Base-by-base conservation (phyloP, 2,329 filamentous ascomycete genomes). In the Epichloe coenophiala region DNA sequence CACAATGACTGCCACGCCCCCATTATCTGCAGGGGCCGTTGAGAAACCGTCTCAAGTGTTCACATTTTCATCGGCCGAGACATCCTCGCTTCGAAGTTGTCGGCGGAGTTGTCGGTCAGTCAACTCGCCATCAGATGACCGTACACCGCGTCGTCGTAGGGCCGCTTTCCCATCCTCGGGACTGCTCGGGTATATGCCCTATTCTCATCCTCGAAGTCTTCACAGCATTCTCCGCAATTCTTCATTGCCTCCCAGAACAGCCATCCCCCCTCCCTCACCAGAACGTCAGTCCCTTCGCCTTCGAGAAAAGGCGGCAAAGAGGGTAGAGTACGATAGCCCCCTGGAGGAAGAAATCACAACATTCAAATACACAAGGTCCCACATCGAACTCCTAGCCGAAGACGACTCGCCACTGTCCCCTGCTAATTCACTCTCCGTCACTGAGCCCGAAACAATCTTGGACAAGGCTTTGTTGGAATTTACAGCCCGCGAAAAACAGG, bases 141-240 rank as follows among this genome's bases (percentile, higher is more conserved):
- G 51, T 15, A 42, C 54, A 31, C 49, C 54, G 17, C 45, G 48
- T 43, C 56, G 54, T 21, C 54, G 54, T n/a, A 27, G 41, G 35
- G 12, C n/a, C 3, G 17, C 45, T 3, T 37, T 23, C 17, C 41
- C 44, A 19, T 37, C 21, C 8, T 12, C 47, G 9, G 15, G 21
- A 13, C 17, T 33, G 12, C 21, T 19, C 35, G 8, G 39, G 12
- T 44, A 46, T 11, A 52, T 51, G 15, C 80, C 80, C 2, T 83
- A 84, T 58, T 75, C 69, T 2, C 79, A 79, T 54, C 75, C 80
- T 36, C 72, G 73, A 51, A 68, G 71, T 41, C 72, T 83, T 9
- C 80, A 77, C 61, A 82, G 78, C 63, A 84, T 84, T 58, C 71
- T 84, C 21, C 76, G 80, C 49, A 84, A 84, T 68, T 84, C 80